phyloP scores from a whole-genome alignment of 257 asterid species.

The Marsdenia floribunda region DNA sequence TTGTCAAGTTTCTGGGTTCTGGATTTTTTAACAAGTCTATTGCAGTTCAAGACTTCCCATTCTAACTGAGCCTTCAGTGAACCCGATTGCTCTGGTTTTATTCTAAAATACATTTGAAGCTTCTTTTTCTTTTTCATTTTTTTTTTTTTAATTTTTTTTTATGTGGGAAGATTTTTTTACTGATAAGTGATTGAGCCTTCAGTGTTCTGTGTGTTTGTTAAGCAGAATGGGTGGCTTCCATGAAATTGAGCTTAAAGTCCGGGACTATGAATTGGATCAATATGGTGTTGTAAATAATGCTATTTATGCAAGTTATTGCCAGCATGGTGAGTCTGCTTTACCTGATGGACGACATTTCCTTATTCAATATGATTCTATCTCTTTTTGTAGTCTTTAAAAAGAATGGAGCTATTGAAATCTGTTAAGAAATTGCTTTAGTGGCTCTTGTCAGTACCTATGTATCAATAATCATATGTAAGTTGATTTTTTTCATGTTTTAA shows the following conservation, averaged over 20 bases:
- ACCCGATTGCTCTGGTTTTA: too few relatives aligned
- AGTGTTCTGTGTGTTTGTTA: slow-evolving; percentile 6
- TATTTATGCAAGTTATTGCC: slow-evolving; percentile 81
- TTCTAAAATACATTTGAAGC: too few relatives aligned
- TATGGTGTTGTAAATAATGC: slow-evolving; percentile 93
- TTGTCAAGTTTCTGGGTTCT: neutral
- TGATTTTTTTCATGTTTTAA: neutral
- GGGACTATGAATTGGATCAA: slow-evolving; percentile 93
- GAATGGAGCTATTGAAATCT: neutral
- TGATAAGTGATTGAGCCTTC: neutral
- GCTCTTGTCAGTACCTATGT: neutral
- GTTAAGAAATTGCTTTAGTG: neutral
- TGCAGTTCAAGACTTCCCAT: neutral
- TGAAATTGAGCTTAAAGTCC: slow-evolving; percentile 74
- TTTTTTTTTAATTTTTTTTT: neutral
- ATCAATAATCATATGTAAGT: neutral
- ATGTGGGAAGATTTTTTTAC: neutral
- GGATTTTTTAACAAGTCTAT: neutral
- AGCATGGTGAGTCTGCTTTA: slow-evolving; percentile 60
- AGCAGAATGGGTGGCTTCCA: slow-evolving; percentile 63
- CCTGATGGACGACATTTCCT: neutral
- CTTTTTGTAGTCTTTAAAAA: neutral
- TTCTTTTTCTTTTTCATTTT: too few relatives aligned
- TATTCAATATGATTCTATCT: neutral
- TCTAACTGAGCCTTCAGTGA: neutral